Conservation (phyloP, 805 yeast genomes). For the Metschnikowia koreensis region DNA sequence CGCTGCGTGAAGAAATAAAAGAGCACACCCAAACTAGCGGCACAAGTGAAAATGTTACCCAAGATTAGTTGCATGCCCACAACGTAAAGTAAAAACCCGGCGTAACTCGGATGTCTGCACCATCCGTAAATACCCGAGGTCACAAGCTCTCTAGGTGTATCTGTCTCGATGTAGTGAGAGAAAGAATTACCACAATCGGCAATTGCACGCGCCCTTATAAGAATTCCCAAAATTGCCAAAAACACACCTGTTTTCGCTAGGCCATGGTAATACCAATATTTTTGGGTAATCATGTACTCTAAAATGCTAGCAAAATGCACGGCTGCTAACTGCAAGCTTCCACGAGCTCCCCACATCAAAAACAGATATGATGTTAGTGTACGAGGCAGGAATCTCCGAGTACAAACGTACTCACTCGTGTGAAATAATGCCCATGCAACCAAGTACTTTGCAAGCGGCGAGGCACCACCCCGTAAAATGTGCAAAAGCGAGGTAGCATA, state of each 20-base stretch:
- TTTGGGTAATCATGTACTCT: conserved; percentile 22
- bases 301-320: conserved; percentile 25
- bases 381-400: conserved; percentile 25
- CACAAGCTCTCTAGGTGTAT: conserved; percentile 20
- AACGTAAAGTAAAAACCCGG: conserved; percentile 36
- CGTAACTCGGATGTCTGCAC: conserved; percentile 39
- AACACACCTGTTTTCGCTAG: conserved; percentile 15
- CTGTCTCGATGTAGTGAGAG: conserved; percentile 28
- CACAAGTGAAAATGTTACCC: conserved; percentile 22
- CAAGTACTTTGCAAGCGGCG: conserved; percentile 18
- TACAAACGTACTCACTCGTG: conserved; percentile 28
- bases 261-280: conserved; percentile 5
- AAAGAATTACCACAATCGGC: conserved; percentile 35
- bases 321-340: conserved; percentile 29
- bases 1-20: conserved; percentile 28
- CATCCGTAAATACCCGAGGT: conserved; percentile 32
- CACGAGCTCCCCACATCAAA: conserved; percentile 34
- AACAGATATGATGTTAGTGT: conserved; percentile 29
- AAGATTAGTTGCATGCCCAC: conserved; percentile 32
- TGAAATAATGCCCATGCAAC: conserved; percentile 23
- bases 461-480: not conserved
- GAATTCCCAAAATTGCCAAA: conserved; percentile 24
- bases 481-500: not conserved
- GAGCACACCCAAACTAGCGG: conserved; percentile 20
- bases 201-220: conserved; percentile 30